These are phyloP conservation scores for Fusarium sp. DNA, from an alignment of 2,329 filamentous ascomycete genomes.

Conservation along the genomic window DNA sequence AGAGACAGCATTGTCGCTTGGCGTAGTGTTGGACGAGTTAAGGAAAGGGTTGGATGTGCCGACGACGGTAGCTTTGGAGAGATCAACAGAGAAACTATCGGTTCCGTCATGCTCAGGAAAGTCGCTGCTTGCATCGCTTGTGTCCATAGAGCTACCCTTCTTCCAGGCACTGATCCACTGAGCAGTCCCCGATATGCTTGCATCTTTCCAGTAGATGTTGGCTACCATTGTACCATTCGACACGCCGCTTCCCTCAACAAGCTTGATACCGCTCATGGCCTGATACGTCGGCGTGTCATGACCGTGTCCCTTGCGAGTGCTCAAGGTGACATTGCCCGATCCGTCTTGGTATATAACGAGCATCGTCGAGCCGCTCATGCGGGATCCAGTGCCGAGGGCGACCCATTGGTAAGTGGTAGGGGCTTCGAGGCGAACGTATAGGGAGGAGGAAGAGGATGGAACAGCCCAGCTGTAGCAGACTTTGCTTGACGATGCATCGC, in stretches of 20 bases:
- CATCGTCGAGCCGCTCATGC: conserved; percentile 3
- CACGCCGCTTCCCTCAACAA: background rate
- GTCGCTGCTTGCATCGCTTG: background rate
- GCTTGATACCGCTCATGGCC: background rate
- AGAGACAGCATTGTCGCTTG: background rate
- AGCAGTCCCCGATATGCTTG: background rate
- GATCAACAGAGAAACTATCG: background rate
- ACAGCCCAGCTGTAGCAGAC: conserved; percentile 6
- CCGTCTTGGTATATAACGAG: background rate
- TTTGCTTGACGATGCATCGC: background rate
- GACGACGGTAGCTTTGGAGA: background rate
- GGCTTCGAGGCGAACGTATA: background rate
- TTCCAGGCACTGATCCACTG: conserved; percentile 1
- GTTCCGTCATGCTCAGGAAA: background rate
- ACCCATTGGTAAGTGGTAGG: background rate
- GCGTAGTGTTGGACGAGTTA: background rate
- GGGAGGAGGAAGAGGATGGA: background rate
- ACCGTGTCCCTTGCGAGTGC: background rate
- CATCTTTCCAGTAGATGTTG: background rate
- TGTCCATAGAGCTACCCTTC: background rate
- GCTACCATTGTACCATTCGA: background rate
- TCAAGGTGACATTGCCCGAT: background rate
- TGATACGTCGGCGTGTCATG: background rate
- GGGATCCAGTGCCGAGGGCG: background rate
- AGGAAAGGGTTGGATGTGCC: background rate